A percentile compares a stretch with the other conserved stretches of the same genome.
Evolutionary conservation across 2,329 filamentous ascomycete genomes (phyloP).

Genomic region (Dactylellina sp.): DNA sequence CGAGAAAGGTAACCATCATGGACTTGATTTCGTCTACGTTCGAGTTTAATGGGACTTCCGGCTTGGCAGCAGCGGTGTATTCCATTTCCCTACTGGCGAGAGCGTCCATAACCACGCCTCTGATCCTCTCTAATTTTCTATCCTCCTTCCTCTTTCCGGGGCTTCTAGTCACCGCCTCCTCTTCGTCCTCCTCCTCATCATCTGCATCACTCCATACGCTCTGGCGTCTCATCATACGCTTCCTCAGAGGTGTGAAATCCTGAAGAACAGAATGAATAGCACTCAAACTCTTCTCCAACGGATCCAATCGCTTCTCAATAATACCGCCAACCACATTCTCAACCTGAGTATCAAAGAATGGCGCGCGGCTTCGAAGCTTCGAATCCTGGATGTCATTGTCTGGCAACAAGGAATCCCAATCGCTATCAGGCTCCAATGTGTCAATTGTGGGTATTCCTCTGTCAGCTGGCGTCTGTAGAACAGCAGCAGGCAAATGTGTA

Average conservation of each 20-base stretch:
- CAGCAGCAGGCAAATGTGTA: neutral
- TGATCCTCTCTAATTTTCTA: slow-evolving; percentile 83
- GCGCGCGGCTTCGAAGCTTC: slow-evolving; percentile 82
- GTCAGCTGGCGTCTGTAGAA: slow-evolving; percentile 59
- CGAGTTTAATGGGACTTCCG: slow-evolving; percentile 1
- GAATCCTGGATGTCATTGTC: slow-evolving; percentile 77
- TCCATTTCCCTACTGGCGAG: slow-evolving; percentile 63
- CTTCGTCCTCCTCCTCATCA: slow-evolving; percentile 79
- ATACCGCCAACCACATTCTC: slow-evolving; percentile 84
- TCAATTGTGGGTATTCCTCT: slow-evolving; percentile 72
- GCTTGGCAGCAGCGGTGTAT: slow-evolving; percentile 2
- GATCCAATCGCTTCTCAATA: slow-evolving; percentile 79
- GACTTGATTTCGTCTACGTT: slow-evolving; percentile 16
- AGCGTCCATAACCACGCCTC: slow-evolving; percentile 74
- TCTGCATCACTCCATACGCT: slow-evolving; percentile 86
- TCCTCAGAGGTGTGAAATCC: slow-evolving; percentile 68
- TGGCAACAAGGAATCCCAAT: slow-evolving; percentile 90
- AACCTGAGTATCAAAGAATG: slow-evolving; percentile 91
- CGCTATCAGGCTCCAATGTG: slow-evolving; percentile 78
- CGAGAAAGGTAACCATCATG: slow-evolving; percentile 10
- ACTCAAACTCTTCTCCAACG: slow-evolving; percentile 82
- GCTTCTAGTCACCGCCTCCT: slow-evolving; percentile 64
- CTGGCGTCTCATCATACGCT: slow-evolving; percentile 70
- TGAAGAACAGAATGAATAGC: slow-evolving; percentile 78
- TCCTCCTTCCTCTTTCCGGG: slow-evolving; percentile 78